Evolutionary conservation across 1,139 yeast genomes (phyloP).

Genomic region (Wickerhamomyces sp.): DNA sequence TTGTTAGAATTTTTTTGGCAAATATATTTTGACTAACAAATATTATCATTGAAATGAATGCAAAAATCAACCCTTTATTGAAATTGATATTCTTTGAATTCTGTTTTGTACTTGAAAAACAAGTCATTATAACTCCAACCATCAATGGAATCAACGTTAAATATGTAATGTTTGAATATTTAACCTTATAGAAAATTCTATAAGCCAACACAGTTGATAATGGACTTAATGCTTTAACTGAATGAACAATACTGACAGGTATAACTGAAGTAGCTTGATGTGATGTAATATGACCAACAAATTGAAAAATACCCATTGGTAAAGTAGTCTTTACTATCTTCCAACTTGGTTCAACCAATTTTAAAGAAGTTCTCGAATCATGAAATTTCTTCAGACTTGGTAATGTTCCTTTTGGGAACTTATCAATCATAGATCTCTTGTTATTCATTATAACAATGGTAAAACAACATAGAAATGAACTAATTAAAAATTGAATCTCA

Average conservation of each 20-base stretch:
- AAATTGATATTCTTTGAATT: constrained; percentile 36
- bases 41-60: constrained; percentile 75
- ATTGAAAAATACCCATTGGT: constrained; percentile 93
- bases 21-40: constrained; percentile 91
- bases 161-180: constrained; percentile 64
- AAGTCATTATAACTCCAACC: constrained; percentile 79
- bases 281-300: constrained; percentile 82
- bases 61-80: constrained; percentile 63
- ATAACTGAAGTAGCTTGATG: constrained; percentile 85
- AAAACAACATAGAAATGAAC: constrained; percentile 48
- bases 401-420: constrained; percentile 56
- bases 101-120: constrained; percentile 33
- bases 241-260: constrained; percentile 89
- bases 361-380: constrained; percentile 26
- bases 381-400: constrained; percentile 32
- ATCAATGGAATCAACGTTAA: constrained; percentile 72
- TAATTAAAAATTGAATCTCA: constrained; percentile 75
- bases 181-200: constrained; percentile 50
- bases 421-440: constrained; percentile 16
- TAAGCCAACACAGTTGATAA: constrained; percentile 81
- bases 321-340: constrained; percentile 61
- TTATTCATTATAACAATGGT: constrained; percentile 16
- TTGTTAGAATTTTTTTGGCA: constrained; percentile 77
- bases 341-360: constrained; percentile 47
- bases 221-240: constrained; percentile 87